Evolutionary conservation across 495 filamentous ascomycete genomes (phyloP), one percentile per base, ranked within the genome.

Genomic region (Penicillium soppii): DNA sequence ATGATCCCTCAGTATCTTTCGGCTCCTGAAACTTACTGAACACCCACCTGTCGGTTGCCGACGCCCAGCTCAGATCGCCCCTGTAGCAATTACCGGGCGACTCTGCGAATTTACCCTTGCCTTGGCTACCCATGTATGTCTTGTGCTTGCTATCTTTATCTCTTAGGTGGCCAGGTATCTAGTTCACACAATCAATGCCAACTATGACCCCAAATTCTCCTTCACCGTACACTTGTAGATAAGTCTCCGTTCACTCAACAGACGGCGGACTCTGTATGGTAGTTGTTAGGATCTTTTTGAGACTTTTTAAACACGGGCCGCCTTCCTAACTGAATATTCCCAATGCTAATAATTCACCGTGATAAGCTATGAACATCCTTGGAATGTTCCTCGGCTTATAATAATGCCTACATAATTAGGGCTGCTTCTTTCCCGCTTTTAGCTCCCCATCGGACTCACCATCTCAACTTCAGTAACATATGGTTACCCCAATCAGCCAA

Each of bases 101-200:
- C 53, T 52, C 58, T 47, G 37, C 30, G 52, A 44, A 47, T 55
- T 51, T 53, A 7, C 21, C 45, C 51, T 42, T 47, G 16, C 39
- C 22, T 54, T 39, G 52, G 53, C 47, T 47, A n/a, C n/a, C n/a
- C n/a, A 53, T 52, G 50, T 52, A 51, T 52, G 48, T 49, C 55
- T 41, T 41, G 43, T 60, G 35, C 46, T 54, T 58, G 58, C 49
- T 37, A 50, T 54, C 53, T 36, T 43, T 56, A 15, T 57, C 23
- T 26, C 12, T 48, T 40, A 61, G 58, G 47, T 37, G 22, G 20
- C 29, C 42, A 58, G 45, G 54, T 47, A 40, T 38, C 48, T 47
- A 43, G 50, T 19, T 50, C 32, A 37, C 43, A 38, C 49, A 58
- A 54, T 57, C 50, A 43, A 62, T 48, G 48, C 48, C 47, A 54